A percentile compares a stretch with the other conserved stretches of the same genome.
Evolutionary conservation across 2,329 filamentous ascomycete species (phyloP).

Genomic region (Colletotrichum sp.): DNA sequence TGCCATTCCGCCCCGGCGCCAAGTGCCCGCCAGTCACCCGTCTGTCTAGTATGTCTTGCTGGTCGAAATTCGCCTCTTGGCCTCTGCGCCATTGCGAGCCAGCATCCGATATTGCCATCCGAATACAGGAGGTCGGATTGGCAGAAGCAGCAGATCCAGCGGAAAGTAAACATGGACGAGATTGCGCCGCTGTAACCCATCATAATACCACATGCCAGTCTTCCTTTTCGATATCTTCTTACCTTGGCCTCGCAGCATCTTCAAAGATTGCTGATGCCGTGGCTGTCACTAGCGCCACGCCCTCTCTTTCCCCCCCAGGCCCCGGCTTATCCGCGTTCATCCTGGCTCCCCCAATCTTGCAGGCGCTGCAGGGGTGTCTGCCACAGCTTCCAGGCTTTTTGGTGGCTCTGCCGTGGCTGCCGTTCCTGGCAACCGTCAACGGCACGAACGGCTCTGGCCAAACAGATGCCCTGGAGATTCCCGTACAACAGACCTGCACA

Average conservation of each 20-base stretch:
- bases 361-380: constrained; percentile 6
- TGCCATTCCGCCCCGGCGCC: background rate
- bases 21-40: background rate
- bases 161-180: background rate
- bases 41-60: background rate
- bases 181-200: background rate
- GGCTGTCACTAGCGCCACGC: background rate
- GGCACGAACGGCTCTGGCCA: constrained; percentile 10
- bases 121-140: constrained; percentile 1
- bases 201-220: constrained; percentile 12
- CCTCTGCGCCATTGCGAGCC: background rate
- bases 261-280: background rate
- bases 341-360: constrained; percentile 5
- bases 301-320: background rate
- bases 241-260: background rate
- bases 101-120: background rate
- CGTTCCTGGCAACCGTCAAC: constrained; percentile 8
- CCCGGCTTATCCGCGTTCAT: constrained; percentile 9
- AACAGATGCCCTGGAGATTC: background rate
- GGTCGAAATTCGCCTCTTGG: background rate
- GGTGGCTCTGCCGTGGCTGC: constrained; percentile 12
- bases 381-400: constrained; percentile 6
- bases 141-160: background rate
- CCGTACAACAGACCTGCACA: background rate
- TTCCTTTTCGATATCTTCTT: constrained; percentile 18